Conservation (phyloP, 257 asterid genomes). For the Solanum tacnaense region DNA sequence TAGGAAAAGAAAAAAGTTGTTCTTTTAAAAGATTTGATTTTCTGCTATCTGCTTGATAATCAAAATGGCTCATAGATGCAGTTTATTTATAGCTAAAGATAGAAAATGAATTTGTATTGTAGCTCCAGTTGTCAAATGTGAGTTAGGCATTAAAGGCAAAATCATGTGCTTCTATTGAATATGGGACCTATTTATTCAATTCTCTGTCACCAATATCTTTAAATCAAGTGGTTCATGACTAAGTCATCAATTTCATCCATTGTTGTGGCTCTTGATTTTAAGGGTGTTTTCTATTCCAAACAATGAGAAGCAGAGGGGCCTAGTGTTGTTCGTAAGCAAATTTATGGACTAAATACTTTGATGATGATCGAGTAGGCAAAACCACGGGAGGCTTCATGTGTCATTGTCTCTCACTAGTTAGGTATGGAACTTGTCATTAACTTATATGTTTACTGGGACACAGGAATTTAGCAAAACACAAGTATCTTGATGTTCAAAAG, state of each 20-base stretch:
- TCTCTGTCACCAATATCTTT: background rate
- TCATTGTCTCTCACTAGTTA: background rate
- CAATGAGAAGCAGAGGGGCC: background rate
- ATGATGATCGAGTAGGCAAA: background rate
- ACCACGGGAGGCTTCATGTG: background rate
- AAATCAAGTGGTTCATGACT: background rate
- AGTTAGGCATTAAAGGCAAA: background rate
- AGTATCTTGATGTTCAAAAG: too few species aligned
- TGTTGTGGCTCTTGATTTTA: background rate
- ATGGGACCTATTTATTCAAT: background rate
- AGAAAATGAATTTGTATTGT: background rate
- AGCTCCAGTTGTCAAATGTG: background rate
- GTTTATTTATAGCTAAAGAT: background rate
- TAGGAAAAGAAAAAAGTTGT: background rate
- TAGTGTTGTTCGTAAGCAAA: background rate
- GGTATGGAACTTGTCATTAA: background rate
- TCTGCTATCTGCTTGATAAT: background rate
- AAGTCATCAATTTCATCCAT: background rate
- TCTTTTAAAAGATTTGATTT: background rate
- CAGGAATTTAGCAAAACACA: too few species aligned
- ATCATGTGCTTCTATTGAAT: background rate
- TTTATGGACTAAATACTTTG: background rate
- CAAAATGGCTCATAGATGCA: background rate
- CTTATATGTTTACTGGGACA: too few species aligned
- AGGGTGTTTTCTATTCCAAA: background rate